These are phyloP conservation scores for Blastocystis sp. DNA, from an alignment of 352 stramenopile genomes.

Conservation along the genomic window DNA sequence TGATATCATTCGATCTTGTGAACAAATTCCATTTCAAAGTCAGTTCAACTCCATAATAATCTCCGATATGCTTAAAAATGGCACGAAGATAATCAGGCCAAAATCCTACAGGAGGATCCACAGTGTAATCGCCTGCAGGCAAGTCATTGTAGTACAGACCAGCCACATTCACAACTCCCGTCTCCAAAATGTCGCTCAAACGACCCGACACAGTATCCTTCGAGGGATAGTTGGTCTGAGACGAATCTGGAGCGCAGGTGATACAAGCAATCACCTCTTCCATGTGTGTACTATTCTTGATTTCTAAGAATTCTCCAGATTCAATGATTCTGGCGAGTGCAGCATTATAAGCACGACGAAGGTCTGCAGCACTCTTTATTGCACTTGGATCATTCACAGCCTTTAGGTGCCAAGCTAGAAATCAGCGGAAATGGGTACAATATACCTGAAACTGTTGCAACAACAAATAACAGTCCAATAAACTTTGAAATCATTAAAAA, in stretches of 20 bases:
- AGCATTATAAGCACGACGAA: constrained; percentile 20
- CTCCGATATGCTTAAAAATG: neutral
- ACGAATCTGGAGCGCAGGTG: constrained; percentile 31
- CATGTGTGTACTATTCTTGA: constrained; percentile 28
- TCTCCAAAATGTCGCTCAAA: constrained; percentile 29
- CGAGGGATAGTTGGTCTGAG: neutral
- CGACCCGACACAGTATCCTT: constrained; percentile 10
- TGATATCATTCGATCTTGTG: neutral
- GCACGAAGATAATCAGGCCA: constrained; percentile 53
- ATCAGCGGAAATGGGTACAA: neutral
- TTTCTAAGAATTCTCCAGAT: constrained; percentile 51
- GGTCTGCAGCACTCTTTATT: constrained; percentile 20
- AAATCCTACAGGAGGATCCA: constrained; percentile 44
- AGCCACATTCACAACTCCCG: neutral
- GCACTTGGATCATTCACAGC: neutral
- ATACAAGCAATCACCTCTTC: constrained; percentile 59
- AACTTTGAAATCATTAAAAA: constrained; percentile 17
- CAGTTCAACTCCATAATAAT: constrained; percentile 15
- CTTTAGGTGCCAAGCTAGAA: neutral
- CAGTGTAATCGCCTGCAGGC: constrained; percentile 43
- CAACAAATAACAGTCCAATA: neutral
- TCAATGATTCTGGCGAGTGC: constrained; percentile 47
- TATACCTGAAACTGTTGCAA: constrained; percentile 2
- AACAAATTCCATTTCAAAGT: constrained; percentile 43
- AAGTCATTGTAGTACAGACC: constrained; percentile 55